Base-by-base conservation (phyloP, 106 monocot species). In the Platanthera guangdongensis region DNA sequence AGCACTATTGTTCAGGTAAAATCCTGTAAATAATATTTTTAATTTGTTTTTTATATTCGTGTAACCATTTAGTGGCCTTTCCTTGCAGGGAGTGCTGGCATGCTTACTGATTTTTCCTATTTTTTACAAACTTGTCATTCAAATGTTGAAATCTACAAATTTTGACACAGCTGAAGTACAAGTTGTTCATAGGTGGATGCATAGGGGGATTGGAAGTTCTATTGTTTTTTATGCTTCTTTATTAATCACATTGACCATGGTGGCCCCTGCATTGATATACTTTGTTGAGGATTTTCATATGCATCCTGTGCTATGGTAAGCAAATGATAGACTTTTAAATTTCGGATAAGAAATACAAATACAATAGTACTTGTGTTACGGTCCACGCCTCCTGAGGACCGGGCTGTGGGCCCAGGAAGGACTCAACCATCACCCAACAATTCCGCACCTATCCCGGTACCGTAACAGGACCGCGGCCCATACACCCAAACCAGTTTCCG, bases 251-350 rank as follows among this genome's bases (percentile, higher is more conserved):
- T 65, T 90, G 74, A 74, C 74, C 50, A 22, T 88, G 28, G 55
- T 99, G 74, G 79, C 83, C 77, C 99, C 99, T 55, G 65, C 80
- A 21, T 99, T 94, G 94, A 92, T 92, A 84, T 47, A 82, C 62
- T 85, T 86, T 52, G 85, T 87, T 81, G 74, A 85, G 51, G 83
- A 90, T 75, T 90, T 99, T 88, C 50, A 86, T 68, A 50, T 85
- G 62, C 88, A 94, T 86, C 99, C 94, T 74, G n/a, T 92, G 47
- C 30, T 87, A 47, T 99, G 99, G 99, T 99, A 86, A 80, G 86
- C 39, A 39, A 39, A 39, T 39, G 39, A 39, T 39, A 1, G 3
- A 39, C 39, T 39, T 39, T 39, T 39, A 39, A 39, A 39, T 39
- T 39, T 39, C 39, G 2, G 39, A 39, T 39, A 39, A 25, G 25